Base-by-base conservation (phyloP, 2,329 filamentous ascomycete species). In the Pyrenophora teres region DNA sequence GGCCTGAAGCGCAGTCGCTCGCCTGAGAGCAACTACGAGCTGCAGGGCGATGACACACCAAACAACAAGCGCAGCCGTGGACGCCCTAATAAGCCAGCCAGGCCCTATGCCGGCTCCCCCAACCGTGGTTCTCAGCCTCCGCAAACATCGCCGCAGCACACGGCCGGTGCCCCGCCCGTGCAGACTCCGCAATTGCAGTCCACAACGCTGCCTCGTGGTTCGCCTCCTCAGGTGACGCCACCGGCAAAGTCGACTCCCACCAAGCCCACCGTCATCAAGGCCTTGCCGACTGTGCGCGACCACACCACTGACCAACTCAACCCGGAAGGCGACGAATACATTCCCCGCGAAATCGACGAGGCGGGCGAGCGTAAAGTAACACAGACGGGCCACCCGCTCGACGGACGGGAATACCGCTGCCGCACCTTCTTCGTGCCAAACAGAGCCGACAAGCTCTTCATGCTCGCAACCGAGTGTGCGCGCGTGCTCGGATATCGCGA, bases 401-500 rank as follows among this genome's bases (percentile, higher is more conserved):
- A 92, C 54, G 85, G 84, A 18, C 89, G 94, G 64, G 88, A 93
- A 69, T 99, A 97, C 78, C 87, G 89, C 72, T 97, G 93, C 75
- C 84, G 92, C 58, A 97, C 93, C 1, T 99, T 99, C 73, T 85
- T 90, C 60, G 92, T 99, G 3, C 92, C 93, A 15, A 87, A 95
- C 67, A 83, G 94, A 63, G 92, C 90, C 23, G 88, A 95, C 61
- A 97, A 97, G 76, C 83, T 97, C 5, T 99, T 97, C 77, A 99
- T 99, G 94, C 84, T 99, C 45, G 94, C 94, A 31, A 99, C 94
- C 13, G 94, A 99, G 76, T 97, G 94, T 71, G 94, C 94, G 19
- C 86, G 94, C 61, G 92, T 97, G 3, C 80, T 97, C 18, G 90
- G 92, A 40, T 99, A 99, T 73, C 85, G 94, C 55, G 94, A 99